Conservation (phyloP, 192 early-diverging fungal genomes). For the Rhizophagus clarus region DNA sequence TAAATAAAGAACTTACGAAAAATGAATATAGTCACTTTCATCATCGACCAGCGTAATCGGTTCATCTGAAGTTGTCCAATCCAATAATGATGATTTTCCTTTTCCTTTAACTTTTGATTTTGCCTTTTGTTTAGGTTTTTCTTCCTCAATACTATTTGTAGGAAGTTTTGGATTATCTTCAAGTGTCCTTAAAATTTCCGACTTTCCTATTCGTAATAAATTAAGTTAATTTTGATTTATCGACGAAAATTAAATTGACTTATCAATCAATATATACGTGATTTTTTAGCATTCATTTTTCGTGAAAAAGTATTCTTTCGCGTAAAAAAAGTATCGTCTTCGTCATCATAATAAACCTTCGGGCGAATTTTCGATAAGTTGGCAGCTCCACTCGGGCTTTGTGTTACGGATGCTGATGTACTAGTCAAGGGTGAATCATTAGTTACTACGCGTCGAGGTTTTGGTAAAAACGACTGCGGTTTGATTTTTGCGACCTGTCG, state of each 20-base stretch:
- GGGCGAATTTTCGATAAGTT: background rate
- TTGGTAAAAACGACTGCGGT: background rate
- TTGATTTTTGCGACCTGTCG: conserved; percentile 16
- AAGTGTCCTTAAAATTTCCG: background rate
- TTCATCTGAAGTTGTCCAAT: conserved; percentile 13
- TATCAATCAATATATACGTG: background rate
- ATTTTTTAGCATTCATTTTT: background rate
- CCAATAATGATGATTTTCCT: background rate
- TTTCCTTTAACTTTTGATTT: background rate
- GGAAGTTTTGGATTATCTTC: background rate
- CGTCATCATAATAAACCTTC: conserved; percentile 1
- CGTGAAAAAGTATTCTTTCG: conserved; percentile 9
- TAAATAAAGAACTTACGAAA: conserved; percentile 15
- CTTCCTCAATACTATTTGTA: background rate
- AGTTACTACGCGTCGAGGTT: conserved; percentile 21
- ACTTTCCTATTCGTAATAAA: background rate
- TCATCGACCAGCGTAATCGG: background rate
- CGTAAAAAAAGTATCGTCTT: conserved; percentile 18
- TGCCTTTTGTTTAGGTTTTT: background rate
- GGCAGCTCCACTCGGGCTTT: background rate
- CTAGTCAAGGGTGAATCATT: background rate
- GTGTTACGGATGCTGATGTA: background rate
- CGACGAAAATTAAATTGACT: too few species aligned
- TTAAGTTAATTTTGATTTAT: background rate
- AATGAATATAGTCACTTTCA: background rate